phyloP scores from a whole-genome alignment of 2,329 filamentous ascomycete genomes.

The Xylaria sp. region DNA sequence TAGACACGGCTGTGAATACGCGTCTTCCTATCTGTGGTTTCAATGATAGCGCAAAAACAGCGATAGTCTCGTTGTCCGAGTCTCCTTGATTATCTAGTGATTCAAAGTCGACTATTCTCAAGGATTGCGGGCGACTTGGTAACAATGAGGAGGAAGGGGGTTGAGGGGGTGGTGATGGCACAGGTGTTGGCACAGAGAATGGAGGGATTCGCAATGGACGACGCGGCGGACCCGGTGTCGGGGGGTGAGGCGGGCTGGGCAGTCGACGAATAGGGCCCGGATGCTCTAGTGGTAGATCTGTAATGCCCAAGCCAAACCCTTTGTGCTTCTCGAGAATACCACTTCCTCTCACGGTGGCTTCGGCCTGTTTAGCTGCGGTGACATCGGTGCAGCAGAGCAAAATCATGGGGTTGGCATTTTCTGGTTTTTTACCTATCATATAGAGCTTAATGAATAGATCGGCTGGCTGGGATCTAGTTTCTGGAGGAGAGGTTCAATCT shows the following conservation, averaged over 20 bases:
- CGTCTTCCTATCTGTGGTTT: neutral
- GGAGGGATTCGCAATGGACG: neutral
- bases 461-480: neutral
- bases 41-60: neutral
- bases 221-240: neutral
- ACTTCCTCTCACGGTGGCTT: neutral
- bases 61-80: neutral
- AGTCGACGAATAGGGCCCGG: neutral
- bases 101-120: neutral
- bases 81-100: neutral
- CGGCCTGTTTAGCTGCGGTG: neutral
- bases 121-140: neutral
- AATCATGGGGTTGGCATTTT: neutral
- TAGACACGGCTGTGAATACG: neutral
- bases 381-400: neutral
- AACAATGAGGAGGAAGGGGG: neutral
- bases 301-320: neutral
- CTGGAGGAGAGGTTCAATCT: neutral
- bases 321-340: neutral
- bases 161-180: neutral
- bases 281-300: neutral
- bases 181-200: no score
- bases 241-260: neutral
- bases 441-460: constrained; percentile 2
- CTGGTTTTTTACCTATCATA: neutral